Conservation (phyloP, 805 yeast genomes). For the Wickerhamiella vanderwaltii region DNA sequence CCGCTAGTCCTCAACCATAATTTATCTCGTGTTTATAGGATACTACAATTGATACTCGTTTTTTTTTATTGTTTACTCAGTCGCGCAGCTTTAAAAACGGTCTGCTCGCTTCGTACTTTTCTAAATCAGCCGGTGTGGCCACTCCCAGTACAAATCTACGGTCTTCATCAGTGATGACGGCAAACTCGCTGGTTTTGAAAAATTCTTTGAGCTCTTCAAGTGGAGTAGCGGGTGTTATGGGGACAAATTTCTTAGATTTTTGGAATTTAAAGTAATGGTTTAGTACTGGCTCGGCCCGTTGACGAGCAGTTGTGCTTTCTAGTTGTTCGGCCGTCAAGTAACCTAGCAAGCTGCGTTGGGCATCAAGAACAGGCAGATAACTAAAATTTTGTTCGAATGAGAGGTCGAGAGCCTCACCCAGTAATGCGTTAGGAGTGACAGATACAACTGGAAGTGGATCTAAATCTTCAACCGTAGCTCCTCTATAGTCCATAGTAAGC, state of each 20-base stretch:
- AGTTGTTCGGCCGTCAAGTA: constrained; percentile 35
- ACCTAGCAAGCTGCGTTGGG: constrained; percentile 38
- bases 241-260: constrained; percentile 28
- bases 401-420: constrained; percentile 40
- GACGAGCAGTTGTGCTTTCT: constrained; percentile 26
- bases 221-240: constrained; percentile 43
- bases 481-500: constrained; percentile 18
- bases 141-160: constrained; percentile 47
- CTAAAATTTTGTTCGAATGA: constrained; percentile 46
- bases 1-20: too few relatives aligned
- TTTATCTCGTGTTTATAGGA: too few relatives aligned
- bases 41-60: too few relatives aligned
- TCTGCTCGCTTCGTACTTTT: constrained; percentile 9
- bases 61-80: too few relatives aligned
- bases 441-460: constrained; percentile 47
- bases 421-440: constrained; percentile 37
- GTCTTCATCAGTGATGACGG: constrained; percentile 43
- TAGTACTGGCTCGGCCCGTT: constrained; percentile 27
- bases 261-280: constrained; percentile 24
- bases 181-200: constrained; percentile 41
- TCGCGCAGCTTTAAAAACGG: constrained; percentile 5
- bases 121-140: constrained; percentile 40
- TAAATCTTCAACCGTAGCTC: constrained; percentile 47
- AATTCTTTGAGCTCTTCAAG: constrained; percentile 42
- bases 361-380: constrained; percentile 42